Evolutionary conservation across 2,329 filamentous ascomycete species (phyloP).

Genomic region (Tolypocladium sp.): DNA sequence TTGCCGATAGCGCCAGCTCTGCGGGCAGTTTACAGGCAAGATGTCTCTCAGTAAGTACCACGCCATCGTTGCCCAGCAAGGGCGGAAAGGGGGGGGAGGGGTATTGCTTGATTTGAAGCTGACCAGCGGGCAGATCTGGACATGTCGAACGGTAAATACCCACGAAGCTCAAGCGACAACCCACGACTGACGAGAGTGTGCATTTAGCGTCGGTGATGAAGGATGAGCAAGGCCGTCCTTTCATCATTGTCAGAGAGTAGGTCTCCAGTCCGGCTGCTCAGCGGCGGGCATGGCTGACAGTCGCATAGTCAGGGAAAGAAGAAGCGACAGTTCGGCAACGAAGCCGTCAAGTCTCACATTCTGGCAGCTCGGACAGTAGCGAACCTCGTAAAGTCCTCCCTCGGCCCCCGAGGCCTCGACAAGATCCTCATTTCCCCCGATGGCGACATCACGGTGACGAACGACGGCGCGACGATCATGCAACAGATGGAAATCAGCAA

Average conservation of each 20-base stretch:
- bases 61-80: slow-evolving; percentile 1
- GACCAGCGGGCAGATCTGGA: slow-evolving; percentile 57
- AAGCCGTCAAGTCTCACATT: slow-evolving; percentile 97
- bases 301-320: slow-evolving; percentile 79
- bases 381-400: slow-evolving; percentile 93
- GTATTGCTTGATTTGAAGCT: slow-evolving; percentile 15
- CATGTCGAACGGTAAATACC: slow-evolving; percentile 64
- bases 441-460: slow-evolving; percentile 97
- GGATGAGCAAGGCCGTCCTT: slow-evolving; percentile 93
- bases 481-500: slow-evolving; percentile 99
- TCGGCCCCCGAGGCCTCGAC: slow-evolving; percentile 91
- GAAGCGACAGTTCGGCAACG: slow-evolving; percentile 92
- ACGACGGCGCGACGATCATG: slow-evolving; percentile 96
- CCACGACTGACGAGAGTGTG: slow-evolving; percentile 9
- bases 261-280: slow-evolving; percentile 22
- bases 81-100: background rate
- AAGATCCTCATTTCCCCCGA: slow-evolving; percentile 99
- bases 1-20: slow-evolving; percentile 14
- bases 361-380: slow-evolving; percentile 92
- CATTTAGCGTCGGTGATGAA: slow-evolving; percentile 66
- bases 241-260: slow-evolving; percentile 97
- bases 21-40: slow-evolving; percentile 17
- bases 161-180: slow-evolving; percentile 4
- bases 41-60: slow-evolving; percentile 30
- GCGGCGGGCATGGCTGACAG: slow-evolving; percentile 9